Base-by-base conservation (phyloP, 2,329 filamentous ascomycete species). In the Botrytis deweyae region DNA sequence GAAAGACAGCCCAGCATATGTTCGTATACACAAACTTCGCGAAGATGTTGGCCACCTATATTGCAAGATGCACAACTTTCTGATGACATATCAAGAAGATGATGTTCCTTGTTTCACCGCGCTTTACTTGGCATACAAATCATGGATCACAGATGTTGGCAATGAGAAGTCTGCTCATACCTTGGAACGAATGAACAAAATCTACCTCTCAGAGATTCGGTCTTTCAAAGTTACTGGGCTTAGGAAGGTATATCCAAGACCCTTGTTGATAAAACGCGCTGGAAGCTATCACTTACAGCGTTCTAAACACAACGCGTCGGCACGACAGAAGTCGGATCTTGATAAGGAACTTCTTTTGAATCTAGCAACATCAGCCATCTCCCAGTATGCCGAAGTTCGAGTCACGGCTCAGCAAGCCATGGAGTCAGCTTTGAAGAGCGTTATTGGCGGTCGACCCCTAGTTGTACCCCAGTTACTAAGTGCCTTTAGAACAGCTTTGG, bases 61-160 rank as follows among this genome's bases (percentile, higher is more conserved):
- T 38, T 95, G 96, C 76, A 88, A 89, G 72, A 94, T 97, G 0
- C 97, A 99, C 82, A 84, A 87, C 2, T 99, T 98, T 84, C 85
- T 99, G 74, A 91, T 89, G 29, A 85, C 90, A 75, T 91, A 95
- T 75, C 95, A 97, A 81, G 93, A 98, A 81, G 96, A 99, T 80
- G 96, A 99, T 81, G 96, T 99, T 0, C 90, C 93, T 25, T 98
- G 94, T 83, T 99, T 99, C 83, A 97, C 94, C 38, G 90, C 95
- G 0, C 84, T 99, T 3, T 99, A 97, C 83, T 92, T 92, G 36
- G 93, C 95, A 1, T 99, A 98, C 82, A 88, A 94, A 62, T 96
- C 93, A 14, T 99, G 95, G 94, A 98, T 99, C 79, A 94, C 97
- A 1, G 96, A 99, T 80, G 95, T 99, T 59, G 96, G 97, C 29